phyloP scores from a whole-genome alignment of 2,329 filamentous ascomycete species.

The Penicillium sp. region DNA sequence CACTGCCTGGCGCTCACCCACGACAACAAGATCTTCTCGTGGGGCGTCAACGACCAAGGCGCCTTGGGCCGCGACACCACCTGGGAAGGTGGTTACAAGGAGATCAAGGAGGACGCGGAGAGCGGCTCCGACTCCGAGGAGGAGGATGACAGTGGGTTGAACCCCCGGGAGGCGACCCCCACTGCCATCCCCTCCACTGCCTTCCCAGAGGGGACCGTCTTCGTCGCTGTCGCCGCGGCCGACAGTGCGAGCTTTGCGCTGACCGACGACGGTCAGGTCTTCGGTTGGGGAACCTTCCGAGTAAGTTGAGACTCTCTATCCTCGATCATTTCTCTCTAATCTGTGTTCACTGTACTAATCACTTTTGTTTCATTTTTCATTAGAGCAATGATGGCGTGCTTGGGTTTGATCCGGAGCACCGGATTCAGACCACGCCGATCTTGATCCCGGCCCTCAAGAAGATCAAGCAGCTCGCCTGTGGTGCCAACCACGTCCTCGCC shows the following conservation, averaged over 20 bases:
- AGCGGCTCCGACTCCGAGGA: slow-evolving; percentile 51
- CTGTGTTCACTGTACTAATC: not conserved
- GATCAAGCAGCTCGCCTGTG: slow-evolving; percentile 56
- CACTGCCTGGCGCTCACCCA: slow-evolving; percentile 75
- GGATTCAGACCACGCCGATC: slow-evolving; percentile 49
- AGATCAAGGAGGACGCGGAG: slow-evolving; percentile 46
- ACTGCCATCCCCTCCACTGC: slow-evolving; percentile 50
- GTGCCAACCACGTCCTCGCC: slow-evolving; percentile 60
- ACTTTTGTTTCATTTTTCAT: not conserved
- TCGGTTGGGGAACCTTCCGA: slow-evolving; percentile 65
- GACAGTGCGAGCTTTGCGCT: slow-evolving; percentile 63
- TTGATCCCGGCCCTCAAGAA: slow-evolving; percentile 57
- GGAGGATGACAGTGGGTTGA: slow-evolving; percentile 58
- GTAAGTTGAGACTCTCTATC: slow-evolving; percentile 37
- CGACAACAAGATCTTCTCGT: slow-evolving; percentile 79
- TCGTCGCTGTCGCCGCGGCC: slow-evolving; percentile 60
- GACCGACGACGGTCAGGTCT: slow-evolving; percentile 62
- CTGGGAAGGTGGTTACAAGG: slow-evolving; percentile 64
- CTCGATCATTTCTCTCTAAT: not conserved
- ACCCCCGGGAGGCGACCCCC: slow-evolving; percentile 59
- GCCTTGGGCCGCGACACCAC: slow-evolving; percentile 74
- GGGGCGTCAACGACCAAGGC: slow-evolving; percentile 86
- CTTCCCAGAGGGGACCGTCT: slow-evolving; percentile 57
- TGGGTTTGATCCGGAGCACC: slow-evolving; percentile 54
- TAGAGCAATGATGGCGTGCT: slow-evolving; percentile 66